Evolutionary conservation across 23 red algal genomes (phyloP).

Genomic region (Agarophyton chilense): DNA sequence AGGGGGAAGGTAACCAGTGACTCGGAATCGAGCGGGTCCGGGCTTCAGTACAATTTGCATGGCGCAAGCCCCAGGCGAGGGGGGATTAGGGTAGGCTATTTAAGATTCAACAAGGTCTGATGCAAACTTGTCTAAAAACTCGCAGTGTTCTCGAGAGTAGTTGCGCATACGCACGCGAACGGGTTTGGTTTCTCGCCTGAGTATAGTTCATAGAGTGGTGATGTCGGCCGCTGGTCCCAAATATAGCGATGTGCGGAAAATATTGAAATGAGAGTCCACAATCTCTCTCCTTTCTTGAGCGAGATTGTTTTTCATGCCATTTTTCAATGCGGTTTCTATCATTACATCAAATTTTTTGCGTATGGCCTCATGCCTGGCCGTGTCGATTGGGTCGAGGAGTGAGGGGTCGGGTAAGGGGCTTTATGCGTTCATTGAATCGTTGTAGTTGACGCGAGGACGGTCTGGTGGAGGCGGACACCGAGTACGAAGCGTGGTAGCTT

Average conservation of each 20-base stretch:
- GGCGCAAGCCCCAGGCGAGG: not conserved
- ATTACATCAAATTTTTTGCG: not conserved
- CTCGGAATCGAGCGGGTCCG: not conserved
- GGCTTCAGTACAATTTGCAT: not conserved
- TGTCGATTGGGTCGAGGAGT: slow-evolving; percentile 2
- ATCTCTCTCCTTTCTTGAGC: too few relatives aligned
- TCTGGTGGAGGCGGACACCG: too few relatives aligned
- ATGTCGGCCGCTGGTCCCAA: not conserved
- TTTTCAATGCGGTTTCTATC: not conserved
- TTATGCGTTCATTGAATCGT: too few relatives aligned
- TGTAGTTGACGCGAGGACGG: too few relatives aligned
- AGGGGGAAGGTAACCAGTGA: not conserved
- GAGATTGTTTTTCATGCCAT: not conserved
- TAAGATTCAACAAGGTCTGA: not conserved
- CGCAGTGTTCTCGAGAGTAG: not conserved
- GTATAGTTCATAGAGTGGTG: not conserved
- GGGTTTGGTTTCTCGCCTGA: not conserved
- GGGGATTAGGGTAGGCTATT: not conserved
- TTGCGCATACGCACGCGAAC: not conserved
- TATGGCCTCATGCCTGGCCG: not conserved
- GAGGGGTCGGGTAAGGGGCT: too few relatives aligned
- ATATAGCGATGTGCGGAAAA: not conserved
- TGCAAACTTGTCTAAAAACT: not conserved
- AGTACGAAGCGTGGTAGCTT: too few relatives aligned
- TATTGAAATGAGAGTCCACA: too few relatives aligned